Evolutionary conservation across 2,329 filamentous ascomycete species (phyloP).

Genomic region (Pyrenophora graminea): DNA sequence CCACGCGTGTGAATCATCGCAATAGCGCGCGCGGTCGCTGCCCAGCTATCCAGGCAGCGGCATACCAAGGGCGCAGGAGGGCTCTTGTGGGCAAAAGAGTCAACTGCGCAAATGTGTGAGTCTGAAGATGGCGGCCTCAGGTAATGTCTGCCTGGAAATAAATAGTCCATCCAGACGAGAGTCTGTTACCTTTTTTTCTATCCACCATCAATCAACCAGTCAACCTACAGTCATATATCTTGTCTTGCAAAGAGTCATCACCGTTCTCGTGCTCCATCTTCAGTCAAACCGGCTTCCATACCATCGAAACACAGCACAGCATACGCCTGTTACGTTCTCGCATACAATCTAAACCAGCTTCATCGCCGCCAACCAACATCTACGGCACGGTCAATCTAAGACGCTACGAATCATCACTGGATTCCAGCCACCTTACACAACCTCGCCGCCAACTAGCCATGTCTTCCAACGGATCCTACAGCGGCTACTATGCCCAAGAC

Average conservation of each 20-base stretch:
- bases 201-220: conserved; percentile 6
- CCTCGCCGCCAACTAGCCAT: conserved; percentile 24
- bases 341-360: conserved; percentile 15
- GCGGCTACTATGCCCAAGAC: conserved; percentile 27
- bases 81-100: conserved; percentile 29
- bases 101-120: conserved; percentile 12
- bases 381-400: conserved; percentile 1
- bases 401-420: conserved; percentile 14
- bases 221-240: not conserved
- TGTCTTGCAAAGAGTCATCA: conserved; percentile 7
- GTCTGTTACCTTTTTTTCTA: conserved; percentile 18
- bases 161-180: conserved; percentile 14
- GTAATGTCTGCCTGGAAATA: conserved; percentile 41
- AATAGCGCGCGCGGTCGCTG: conserved; percentile 11
- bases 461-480: conserved; percentile 34
- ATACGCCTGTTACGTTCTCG: conserved; percentile 11
- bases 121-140: conserved; percentile 36
- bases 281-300: conserved; percentile 20
- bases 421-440: conserved; percentile 7
- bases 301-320: not conserved
- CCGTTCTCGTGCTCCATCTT: conserved; percentile 16
- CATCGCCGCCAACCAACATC: conserved; percentile 7
- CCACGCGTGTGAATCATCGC: conserved; percentile 40
- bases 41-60: conserved; percentile 37
- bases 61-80: conserved; percentile 25